Conservation (phyloP, 768 basidiomycete species). For the Tricholoma saponaceum region DNA sequence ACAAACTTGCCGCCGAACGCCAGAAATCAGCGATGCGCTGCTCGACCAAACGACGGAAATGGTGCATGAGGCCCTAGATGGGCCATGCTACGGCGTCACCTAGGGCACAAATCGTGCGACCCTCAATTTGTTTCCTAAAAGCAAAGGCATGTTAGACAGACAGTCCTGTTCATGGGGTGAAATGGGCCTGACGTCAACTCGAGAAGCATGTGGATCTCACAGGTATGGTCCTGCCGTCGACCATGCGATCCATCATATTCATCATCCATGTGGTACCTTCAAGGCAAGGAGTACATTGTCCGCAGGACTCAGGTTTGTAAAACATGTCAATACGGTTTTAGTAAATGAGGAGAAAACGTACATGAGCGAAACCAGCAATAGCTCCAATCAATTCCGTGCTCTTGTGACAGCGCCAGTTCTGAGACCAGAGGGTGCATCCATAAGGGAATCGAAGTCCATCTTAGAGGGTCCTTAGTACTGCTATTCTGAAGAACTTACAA, state of each 20-base stretch:
- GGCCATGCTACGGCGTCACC: slow-evolving; percentile 99
- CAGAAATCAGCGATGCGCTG: slow-evolving; percentile 78
- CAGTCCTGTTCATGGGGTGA: neutral
- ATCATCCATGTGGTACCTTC: slow-evolving; percentile 99
- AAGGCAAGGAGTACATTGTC: slow-evolving; percentile 93
- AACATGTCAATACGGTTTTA: slow-evolving; percentile 24
- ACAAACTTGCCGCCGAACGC: slow-evolving; percentile 82
- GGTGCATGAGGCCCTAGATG: slow-evolving; percentile 95
- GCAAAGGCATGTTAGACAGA: neutral
- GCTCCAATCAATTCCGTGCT: slow-evolving; percentile 91
- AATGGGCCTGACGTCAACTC: slow-evolving; percentile 73
- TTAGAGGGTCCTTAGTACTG: slow-evolving; percentile 31
- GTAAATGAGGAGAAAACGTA: slow-evolving; percentile 21
- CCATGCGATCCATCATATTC: slow-evolving; percentile 99
- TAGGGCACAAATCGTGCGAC: slow-evolving; percentile 93
- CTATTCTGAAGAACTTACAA: slow-evolving; percentile 52
- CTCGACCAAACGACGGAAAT: slow-evolving; percentile 96
- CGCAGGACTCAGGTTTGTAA: slow-evolving; percentile 98
- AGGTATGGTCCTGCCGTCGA: slow-evolving; percentile 85
- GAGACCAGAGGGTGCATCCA: slow-evolving; percentile 93
- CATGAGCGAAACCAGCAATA: slow-evolving; percentile 89
- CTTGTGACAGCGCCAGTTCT: slow-evolving; percentile 98
- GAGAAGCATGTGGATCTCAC: slow-evolving; percentile 98
- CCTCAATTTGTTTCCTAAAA: slow-evolving; percentile 89
- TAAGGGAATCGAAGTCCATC: slow-evolving; percentile 98